Conservation (phyloP, 345 rosid genomes). For the Rhodamnia argentea region DNA sequence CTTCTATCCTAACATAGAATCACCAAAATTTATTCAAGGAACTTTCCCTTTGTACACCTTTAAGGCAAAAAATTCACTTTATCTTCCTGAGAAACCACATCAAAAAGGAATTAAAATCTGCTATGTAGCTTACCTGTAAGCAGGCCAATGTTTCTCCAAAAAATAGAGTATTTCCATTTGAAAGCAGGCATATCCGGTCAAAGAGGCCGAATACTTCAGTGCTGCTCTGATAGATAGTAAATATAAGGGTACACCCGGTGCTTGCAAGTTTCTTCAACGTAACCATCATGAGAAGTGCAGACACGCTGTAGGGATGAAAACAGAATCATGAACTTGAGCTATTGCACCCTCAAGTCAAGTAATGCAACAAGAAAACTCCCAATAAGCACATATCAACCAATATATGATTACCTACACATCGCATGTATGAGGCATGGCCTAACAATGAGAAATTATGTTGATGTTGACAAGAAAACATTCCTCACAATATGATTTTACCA, state of each 20-base stretch:
- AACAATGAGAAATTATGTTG: neutral
- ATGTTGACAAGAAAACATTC: neutral
- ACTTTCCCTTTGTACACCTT: neutral
- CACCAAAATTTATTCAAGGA: neutral
- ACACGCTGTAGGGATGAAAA: constrained; percentile 41
- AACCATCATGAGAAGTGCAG: constrained; percentile 99
- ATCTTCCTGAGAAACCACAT: neutral
- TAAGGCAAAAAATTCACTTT: neutral
- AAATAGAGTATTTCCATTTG: constrained; percentile 93
- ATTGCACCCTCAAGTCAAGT: neutral
- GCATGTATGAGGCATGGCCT: neutral
- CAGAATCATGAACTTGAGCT: neutral
- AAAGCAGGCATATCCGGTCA: constrained; percentile 94
- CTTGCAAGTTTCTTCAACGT: constrained; percentile 95
- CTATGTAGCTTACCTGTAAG: constrained; percentile 56
- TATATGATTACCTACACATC: neutral
- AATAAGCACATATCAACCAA: neutral
- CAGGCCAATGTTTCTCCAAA: constrained; percentile 98
- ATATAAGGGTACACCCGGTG: constrained; percentile 89
- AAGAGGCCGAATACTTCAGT: constrained; percentile 99
- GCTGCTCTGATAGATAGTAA: constrained; percentile 89
- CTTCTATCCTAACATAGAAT: neutral
- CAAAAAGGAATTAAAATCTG: neutral
- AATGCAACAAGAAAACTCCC: neutral
- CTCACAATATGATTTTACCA: neutral